Conservation (phyloP, 225 moss, liverwort and hornwort species). For the Pseudoscleropodium purum region DNA sequence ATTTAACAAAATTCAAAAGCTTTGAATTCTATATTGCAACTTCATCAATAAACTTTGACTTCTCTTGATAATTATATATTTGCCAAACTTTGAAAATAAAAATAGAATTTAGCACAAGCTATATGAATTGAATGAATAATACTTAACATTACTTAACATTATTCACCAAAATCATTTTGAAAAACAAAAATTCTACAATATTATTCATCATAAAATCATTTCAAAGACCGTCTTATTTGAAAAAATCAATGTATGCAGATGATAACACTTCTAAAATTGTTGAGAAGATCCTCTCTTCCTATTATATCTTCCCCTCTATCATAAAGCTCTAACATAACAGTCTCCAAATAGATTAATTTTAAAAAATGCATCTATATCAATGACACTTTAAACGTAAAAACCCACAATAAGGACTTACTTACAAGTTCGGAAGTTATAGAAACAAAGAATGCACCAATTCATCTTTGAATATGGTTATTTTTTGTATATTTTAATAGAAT, state of each 20-base stretch:
- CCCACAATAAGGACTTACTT: not conserved
- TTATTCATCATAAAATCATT: not conserved
- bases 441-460: not conserved
- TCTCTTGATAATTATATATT: not conserved
- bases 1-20: not conserved
- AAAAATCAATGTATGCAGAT: no score
- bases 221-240: not conserved
- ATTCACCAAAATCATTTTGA: not conserved
- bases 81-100: not conserved
- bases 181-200: not conserved
- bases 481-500: not conserved
- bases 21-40: no score
- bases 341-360: not conserved
- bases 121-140: not conserved
- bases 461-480: not conserved
- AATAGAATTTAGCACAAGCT: fast-evolving
- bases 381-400: not conserved
- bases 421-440: not conserved
- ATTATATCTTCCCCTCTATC: no score
- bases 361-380: not conserved
- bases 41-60: not conserved
- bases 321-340: no score
- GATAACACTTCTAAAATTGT: no score
- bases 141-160: no score
- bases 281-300: no score